phyloP scores from a whole-genome alignment of 75 land plant species.

The Isoetes taiwanensis region DNA sequence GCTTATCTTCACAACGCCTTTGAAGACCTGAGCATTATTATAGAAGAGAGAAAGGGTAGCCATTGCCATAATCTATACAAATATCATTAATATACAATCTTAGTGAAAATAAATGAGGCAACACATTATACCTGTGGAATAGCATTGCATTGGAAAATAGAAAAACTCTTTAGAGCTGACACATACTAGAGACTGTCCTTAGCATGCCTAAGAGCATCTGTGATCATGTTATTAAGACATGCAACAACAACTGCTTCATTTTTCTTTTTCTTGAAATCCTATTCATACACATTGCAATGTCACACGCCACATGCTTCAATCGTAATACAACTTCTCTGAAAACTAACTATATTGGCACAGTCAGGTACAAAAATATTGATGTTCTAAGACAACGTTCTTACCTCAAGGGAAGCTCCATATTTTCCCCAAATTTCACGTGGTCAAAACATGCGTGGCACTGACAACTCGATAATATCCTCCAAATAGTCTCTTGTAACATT shows the following conservation, averaged over 20 bases:
- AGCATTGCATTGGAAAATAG: constrained; percentile 83
- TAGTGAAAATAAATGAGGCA: too few species aligned
- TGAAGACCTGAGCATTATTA: constrained; percentile 79
- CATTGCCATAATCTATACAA: constrained; percentile 91
- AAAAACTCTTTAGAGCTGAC: constrained; percentile 44
- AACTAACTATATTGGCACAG: too few species aligned
- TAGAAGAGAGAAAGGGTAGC: constrained; percentile 81
- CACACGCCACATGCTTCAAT: too few species aligned
- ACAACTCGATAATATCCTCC: constrained; percentile 97
- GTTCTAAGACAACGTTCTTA: constrained; percentile 6
- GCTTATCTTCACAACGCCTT: constrained; percentile 95
- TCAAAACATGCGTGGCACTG: constrained; percentile 99
- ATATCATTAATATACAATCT: too few species aligned
- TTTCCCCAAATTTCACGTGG: constrained; percentile 90
- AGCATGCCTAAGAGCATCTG: constrained; percentile 76
- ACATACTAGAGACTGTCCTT: constrained; percentile 66
- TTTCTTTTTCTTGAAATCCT: constrained; percentile 84
- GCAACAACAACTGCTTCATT: constrained; percentile 56
- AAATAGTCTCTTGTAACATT: constrained; percentile 92
- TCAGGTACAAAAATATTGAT: not conserved
- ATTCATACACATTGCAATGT: constrained; percentile 2
- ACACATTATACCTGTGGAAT: constrained; percentile 97
- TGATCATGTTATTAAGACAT: constrained; percentile 90
- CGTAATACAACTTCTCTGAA: too few species aligned
- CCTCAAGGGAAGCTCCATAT: constrained; percentile 83